A percentile compares a stretch with the other conserved stretches of the same genome.
These are phyloP conservation scores for Crucihimalaya himalaica DNA, from an alignment of 345 rosid species.

Conservation along the genomic window DNA sequence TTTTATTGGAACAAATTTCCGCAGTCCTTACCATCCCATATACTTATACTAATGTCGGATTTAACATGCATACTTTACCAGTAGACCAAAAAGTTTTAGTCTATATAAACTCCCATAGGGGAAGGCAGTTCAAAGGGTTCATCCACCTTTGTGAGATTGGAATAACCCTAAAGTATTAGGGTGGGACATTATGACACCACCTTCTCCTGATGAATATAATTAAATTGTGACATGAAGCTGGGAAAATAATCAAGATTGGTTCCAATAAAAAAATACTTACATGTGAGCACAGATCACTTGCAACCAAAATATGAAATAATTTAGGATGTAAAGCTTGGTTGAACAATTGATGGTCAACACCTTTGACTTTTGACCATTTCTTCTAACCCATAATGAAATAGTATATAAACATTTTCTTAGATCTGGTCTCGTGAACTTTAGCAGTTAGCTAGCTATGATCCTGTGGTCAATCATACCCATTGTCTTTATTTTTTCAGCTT, in stretches of 20 bases:
- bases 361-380: constrained; percentile 38
- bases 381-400: constrained; percentile 16
- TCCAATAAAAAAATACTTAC: not conserved
- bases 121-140: not conserved
- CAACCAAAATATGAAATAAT: not conserved
- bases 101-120: not conserved
- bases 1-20: not conserved
- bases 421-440: constrained; percentile 42
- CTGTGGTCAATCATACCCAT: constrained; percentile 28
- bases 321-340: not conserved
- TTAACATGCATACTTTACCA: not conserved
- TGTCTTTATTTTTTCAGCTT: constrained; percentile 18
- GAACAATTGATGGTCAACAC: constrained; percentile 33
- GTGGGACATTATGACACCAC: constrained; percentile 1
- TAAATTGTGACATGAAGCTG: not conserved
- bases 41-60: not conserved
- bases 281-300: not conserved
- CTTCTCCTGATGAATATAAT: constrained; percentile 2
- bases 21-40: not conserved
- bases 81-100: not conserved
- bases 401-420: constrained; percentile 4
- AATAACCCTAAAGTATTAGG: constrained; percentile 8
- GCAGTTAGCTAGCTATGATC: constrained; percentile 36
- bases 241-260: not conserved
- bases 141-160: not conserved